Conservation (phyloP, 305 asterid species). For the Solanum chacoense region DNA sequence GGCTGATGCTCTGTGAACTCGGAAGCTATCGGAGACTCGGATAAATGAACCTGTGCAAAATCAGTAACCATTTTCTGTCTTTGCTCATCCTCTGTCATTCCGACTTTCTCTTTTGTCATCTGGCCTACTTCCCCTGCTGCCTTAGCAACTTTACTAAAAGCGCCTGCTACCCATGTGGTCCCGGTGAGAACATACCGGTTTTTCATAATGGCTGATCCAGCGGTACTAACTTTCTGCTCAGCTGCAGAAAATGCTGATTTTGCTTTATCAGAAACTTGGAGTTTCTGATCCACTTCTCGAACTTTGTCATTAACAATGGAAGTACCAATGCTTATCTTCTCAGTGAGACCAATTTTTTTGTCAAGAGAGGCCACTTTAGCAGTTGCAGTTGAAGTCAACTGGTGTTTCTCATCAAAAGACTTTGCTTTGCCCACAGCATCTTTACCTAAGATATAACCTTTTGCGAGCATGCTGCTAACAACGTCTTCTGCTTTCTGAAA, state of each 20-base stretch:
- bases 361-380: constrained; percentile 72
- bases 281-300: constrained; percentile 79
- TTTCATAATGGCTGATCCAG: constrained; percentile 89
- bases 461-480: constrained; percentile 82
- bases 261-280: constrained; percentile 87
- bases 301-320: constrained; percentile 80
- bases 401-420: constrained; percentile 78
- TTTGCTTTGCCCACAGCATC: constrained; percentile 75
- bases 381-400: constrained; percentile 69
- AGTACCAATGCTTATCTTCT: constrained; percentile 69
- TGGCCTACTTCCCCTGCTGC: constrained; percentile 94
- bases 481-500: constrained; percentile 86
- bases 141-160: constrained; percentile 67
- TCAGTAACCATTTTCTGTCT: constrained; percentile 86
- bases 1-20: constrained; percentile 44
- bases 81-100: constrained; percentile 65
- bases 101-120: constrained; percentile 78
- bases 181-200: constrained; percentile 74
- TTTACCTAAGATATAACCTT: constrained; percentile 78
- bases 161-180: constrained; percentile 81
- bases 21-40: constrained; percentile 64
- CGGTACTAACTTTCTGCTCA: constrained; percentile 72
- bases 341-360: constrained; percentile 68
- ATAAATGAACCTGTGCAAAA: constrained; percentile 65
- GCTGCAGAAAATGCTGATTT: constrained; percentile 78